Evolutionary conservation across 75 land plant species (phyloP), one percentile per base, ranked within the genome.

Genomic region (Gnetum montanum): DNA sequence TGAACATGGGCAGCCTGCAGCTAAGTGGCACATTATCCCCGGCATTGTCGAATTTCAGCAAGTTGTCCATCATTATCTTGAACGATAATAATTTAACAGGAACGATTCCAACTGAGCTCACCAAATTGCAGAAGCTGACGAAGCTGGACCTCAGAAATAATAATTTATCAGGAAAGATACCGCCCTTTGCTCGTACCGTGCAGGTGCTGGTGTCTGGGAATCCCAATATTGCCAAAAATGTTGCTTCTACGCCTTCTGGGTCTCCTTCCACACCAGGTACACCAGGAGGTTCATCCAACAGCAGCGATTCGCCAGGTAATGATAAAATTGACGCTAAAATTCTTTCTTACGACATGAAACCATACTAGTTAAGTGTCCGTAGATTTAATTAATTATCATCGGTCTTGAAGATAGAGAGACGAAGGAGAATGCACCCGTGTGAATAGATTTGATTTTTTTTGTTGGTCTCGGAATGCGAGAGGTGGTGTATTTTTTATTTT

Each of bases 1-100:
- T 83, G 5, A 79, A 70, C 34, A 59, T 83, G 30, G 55, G 49
- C 46, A 56, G 58, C 4, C 59, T 63, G 67, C 61, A 68, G 2
- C 64, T 84, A 8, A 52, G 49, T 8, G 88, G 88, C 1, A 77
- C 70, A 0, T 73, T 84, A 20, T 70, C 88, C 4, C 66, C 77
- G 16, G 67, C 71, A 0, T 63, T 84, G 28, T 54, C 65, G 3
- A 20, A 18, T 11, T 49, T 81, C 1, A 44, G 8, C 3, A 58
- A 63, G 8, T 37, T 84, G 62, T 59, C 31, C 47, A 62, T 10
- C 23, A 27, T 84, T 37, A 2, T 60, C 19, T 65, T 84, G 15
- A 56, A 71, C 1, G 58, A 59, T 49, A 84, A 84, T 46, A 68
- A 70, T 53, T 40, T 89, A 33, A 70, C 68, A 0, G 95, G 95